Conservation (phyloP, 1,284 basidiomycete genomes). For the Fistulina hepatica region DNA sequence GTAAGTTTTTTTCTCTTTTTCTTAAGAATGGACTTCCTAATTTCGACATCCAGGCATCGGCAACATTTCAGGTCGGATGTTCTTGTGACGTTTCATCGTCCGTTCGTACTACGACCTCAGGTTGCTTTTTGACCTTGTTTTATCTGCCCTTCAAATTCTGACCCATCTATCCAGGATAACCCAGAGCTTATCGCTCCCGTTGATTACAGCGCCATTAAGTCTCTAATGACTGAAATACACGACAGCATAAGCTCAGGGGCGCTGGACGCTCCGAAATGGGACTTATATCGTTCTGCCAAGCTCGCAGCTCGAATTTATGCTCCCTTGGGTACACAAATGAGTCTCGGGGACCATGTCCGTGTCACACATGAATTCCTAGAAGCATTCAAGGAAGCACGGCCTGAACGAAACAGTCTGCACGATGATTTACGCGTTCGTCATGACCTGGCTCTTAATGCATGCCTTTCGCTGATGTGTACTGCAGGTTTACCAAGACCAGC, state of each 20-base stretch:
- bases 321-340: slow-evolving; percentile 73
- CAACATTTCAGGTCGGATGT: slow-evolving; percentile 83
- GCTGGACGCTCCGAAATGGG: slow-evolving; percentile 76
- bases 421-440: slow-evolving; percentile 51
- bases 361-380: slow-evolving; percentile 63
- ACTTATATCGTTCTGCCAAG: slow-evolving; percentile 61
- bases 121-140: slow-evolving; percentile 24
- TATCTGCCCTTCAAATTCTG: slow-evolving; percentile 5
- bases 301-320: slow-evolving; percentile 71
- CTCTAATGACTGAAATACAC: slow-evolving; percentile 53
- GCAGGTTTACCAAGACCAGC: slow-evolving; percentile 63
- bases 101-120: slow-evolving; percentile 56
- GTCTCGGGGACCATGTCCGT: slow-evolving; percentile 72
- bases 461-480: slow-evolving; percentile 1
- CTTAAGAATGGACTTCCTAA: slow-evolving; percentile 1
- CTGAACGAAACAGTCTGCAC: slow-evolving; percentile 27
- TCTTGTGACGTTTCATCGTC: slow-evolving; percentile 71
- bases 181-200: slow-evolving; percentile 63
- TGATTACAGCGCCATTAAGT: slow-evolving; percentile 46
- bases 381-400: slow-evolving; percentile 45
- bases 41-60: slow-evolving; percentile 29
- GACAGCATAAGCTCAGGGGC: slow-evolving; percentile 64
- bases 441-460: not conserved
- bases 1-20: slow-evolving; percentile 27
- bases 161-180: slow-evolving; percentile 36